A percentile compares a stretch with the other conserved stretches of the same genome.
phyloP scores from a whole-genome alignment of 2,329 filamentous ascomycete species.

The Colletotrichum spinosum region DNA sequence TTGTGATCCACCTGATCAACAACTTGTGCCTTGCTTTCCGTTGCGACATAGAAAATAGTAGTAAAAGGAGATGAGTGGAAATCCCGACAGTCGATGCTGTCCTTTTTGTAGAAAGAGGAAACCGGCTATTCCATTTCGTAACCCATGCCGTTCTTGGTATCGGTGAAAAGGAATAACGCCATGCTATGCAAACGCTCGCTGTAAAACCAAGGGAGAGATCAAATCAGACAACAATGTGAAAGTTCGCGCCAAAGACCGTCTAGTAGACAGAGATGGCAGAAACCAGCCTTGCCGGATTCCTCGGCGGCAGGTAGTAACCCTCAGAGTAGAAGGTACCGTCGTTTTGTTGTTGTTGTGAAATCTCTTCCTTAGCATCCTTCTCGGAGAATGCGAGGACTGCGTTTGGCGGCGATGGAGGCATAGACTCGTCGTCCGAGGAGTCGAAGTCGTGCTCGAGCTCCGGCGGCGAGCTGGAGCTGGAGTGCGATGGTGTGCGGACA shows the following conservation, averaged over 20 bases:
- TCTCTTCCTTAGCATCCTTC: conserved; percentile 61
- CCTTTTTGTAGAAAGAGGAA: conserved; percentile 16
- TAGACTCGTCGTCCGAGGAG: conserved; percentile 77
- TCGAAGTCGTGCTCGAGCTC: conserved; percentile 77
- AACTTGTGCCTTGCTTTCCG: conserved; percentile 26
- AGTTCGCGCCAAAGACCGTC: conserved; percentile 21
- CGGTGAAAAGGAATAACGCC: conserved; percentile 42
- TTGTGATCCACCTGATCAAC: conserved; percentile 17
- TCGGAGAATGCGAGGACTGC: conserved; percentile 69
- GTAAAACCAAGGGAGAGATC: conserved; percentile 33
- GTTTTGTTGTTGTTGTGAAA: conserved; percentile 52
- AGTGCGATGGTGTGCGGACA: conserved; percentile 76
- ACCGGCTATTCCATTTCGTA: conserved; percentile 24
- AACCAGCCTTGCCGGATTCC: conserved; percentile 63
- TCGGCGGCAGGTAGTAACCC: conserved; percentile 65
- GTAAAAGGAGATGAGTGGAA: conserved; percentile 24
- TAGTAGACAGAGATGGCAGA: conserved; percentile 70
- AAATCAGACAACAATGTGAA: conserved; percentile 32
- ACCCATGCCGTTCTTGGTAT: conserved; percentile 40
- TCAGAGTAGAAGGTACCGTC: conserved; percentile 59
- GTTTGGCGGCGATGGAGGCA: conserved; percentile 77
- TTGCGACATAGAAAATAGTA: conserved; percentile 20
- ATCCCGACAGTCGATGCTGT: conserved; percentile 32
- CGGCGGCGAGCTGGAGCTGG: conserved; percentile 66
- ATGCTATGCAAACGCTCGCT: conserved; percentile 42